These are phyloP conservation scores for Calonectria naviculata DNA, from an alignment of 2,329 filamentous ascomycete species.

Conservation along the genomic window DNA sequence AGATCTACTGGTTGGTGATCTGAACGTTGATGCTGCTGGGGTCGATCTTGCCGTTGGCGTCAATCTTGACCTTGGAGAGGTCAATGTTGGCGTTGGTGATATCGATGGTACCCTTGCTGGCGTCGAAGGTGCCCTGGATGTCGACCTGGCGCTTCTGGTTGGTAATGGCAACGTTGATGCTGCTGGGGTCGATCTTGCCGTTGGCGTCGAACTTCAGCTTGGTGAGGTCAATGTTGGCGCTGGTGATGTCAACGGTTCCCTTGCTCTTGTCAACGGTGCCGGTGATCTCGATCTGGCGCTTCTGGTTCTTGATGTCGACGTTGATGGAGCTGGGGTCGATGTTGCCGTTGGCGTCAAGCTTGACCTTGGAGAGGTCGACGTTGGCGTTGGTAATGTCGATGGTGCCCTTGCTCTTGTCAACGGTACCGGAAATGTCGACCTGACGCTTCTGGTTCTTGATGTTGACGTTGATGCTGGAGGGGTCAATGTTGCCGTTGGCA, in stretches of 20 bases:
- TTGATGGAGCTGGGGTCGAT: not conserved
- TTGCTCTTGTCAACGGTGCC: not conserved
- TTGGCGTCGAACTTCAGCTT: not conserved
- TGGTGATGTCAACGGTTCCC: not conserved
- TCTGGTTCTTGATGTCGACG: not conserved
- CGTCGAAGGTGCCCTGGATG: not conserved
- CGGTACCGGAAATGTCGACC: not conserved
- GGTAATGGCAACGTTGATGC: not conserved
- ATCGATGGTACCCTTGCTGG: not conserved
- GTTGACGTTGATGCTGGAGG: not conserved
- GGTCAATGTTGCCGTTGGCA: not conserved
- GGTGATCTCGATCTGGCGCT: not conserved
- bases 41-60: conserved; percentile 1
- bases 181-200: conserved; percentile 3
- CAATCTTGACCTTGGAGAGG: not conserved
- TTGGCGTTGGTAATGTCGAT: not conserved
- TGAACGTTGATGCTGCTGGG: not conserved
- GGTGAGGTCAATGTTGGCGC: not conserved
- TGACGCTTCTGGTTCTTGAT: not conserved
- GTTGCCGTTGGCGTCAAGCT: not conserved
- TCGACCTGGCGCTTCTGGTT: conserved; percentile 3
- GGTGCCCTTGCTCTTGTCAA: not conserved
- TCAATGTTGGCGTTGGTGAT: not conserved
- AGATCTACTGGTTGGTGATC: not conserved
- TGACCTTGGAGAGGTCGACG: not conserved